Percentiles rank a stretch among this genome's conserved stretches.
Conservation (phyloP, 805 yeast species). For the Yamadazyma phyllophila region DNA sequence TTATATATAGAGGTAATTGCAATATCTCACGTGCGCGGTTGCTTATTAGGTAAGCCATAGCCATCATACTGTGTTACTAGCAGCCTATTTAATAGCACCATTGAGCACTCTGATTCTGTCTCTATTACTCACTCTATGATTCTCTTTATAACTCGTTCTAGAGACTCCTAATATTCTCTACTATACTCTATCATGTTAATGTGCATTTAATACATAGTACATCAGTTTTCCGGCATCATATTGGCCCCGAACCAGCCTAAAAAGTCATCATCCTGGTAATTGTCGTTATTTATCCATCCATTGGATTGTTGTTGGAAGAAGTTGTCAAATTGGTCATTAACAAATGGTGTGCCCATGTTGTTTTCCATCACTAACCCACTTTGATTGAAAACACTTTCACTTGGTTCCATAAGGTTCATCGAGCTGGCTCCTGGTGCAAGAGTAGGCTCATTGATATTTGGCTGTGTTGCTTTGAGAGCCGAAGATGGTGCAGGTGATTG, state of each 20-base stretch:
- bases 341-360: constrained; percentile 12
- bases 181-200: too few relatives aligned
- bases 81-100: too few relatives aligned
- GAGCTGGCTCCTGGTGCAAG: constrained; percentile 2
- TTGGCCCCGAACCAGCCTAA: constrained; percentile 92
- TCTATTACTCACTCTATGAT: too few relatives aligned
- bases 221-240: constrained; percentile 20
- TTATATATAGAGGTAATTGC: neutral
- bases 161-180: too few relatives aligned
- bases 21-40: constrained; percentile 8
- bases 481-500: constrained; percentile 3
- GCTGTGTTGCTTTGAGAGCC: neutral
- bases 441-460: neutral
- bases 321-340: constrained; percentile 44
- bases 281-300: constrained; percentile 74
- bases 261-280: constrained; percentile 70
- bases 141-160: too few relatives aligned
- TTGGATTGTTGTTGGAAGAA: constrained; percentile 80
- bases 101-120: too few relatives aligned
- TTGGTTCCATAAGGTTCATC: constrained; percentile 13
- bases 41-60: neutral
- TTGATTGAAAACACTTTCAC: constrained; percentile 10
- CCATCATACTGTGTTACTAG: too few relatives aligned
- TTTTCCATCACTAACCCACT: constrained; percentile 9
- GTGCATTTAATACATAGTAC: neutral